These are phyloP conservation scores for Echeveria elegans DNA, from an alignment of 164 flowering plant genomes.

Conservation along the genomic window DNA sequence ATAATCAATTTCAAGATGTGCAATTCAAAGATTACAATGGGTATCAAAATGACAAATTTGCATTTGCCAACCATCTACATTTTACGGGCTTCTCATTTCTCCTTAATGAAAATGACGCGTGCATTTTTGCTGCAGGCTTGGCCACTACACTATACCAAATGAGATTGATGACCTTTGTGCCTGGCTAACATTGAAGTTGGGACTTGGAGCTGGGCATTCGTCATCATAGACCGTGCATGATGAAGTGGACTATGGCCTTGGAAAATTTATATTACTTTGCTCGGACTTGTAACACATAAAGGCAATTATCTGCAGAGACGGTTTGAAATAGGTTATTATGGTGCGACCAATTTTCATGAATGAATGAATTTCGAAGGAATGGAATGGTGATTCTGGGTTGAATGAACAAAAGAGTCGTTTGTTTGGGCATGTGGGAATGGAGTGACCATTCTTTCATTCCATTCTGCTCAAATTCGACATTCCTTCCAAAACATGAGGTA, in stretches of 20 bases:
- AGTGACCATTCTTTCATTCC: no score
- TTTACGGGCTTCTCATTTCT: neutral
- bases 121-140: constrained; percentile 25
- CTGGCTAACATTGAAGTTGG: constrained; percentile 38
- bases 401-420: no score
- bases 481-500: no score
- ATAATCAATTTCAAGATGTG: constrained; percentile 26
- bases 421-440: no score
- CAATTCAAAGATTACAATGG: constrained; percentile 30
- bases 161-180: constrained; percentile 46
- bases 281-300: neutral
- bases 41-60: constrained; percentile 13
- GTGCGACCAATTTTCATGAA: no score
- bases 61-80: neutral
- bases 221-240: constrained; percentile 11
- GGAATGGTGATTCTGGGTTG: no score
- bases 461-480: no score
- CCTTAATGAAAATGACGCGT: neutral
- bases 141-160: constrained; percentile 48
- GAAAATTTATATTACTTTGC: no score
- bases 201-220: constrained; percentile 22
- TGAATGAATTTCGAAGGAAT: no score
- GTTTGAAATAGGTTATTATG: no score
- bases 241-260: neutral
- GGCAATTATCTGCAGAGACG: no score